phyloP scores from a whole-genome alignment of 352 stramenopile species.

The Phytophthora syringae region DNA sequence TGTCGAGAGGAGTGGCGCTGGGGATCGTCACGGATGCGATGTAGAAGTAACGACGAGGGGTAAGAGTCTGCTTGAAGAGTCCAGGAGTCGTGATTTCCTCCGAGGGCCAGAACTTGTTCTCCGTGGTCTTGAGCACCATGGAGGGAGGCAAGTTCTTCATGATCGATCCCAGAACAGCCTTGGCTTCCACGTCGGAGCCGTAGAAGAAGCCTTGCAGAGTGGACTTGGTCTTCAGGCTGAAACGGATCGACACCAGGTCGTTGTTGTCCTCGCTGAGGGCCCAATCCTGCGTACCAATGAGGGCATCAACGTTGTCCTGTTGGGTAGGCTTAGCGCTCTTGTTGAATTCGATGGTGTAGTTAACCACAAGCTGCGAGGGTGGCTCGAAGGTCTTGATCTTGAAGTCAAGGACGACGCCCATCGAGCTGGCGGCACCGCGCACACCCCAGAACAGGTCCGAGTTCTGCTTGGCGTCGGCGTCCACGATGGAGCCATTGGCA shows the following conservation, averaged over 20 bases:
- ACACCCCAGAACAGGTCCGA: slow-evolving; percentile 33
- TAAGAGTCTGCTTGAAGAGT: slow-evolving; percentile 19
- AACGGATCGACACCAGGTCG: slow-evolving; percentile 35
- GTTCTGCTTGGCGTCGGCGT: slow-evolving; percentile 27
- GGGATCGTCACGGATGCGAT: slow-evolving; percentile 38
- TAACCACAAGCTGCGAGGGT: slow-evolving; percentile 10
- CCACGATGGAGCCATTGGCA: slow-evolving; percentile 31
- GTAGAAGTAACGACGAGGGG: slow-evolving; percentile 36
- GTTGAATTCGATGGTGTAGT: slow-evolving; percentile 35
- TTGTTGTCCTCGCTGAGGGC: slow-evolving; percentile 31
- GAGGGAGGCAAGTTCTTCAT: slow-evolving; percentile 23
- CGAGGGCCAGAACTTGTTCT: slow-evolving; percentile 29
- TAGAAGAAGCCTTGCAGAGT: slow-evolving; percentile 31
- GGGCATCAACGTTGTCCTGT: slow-evolving; percentile 32
- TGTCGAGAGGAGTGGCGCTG: slow-evolving; percentile 16
- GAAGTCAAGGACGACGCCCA: slow-evolving; percentile 33
- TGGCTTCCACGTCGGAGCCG: slow-evolving; percentile 2
- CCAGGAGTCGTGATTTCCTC: slow-evolving; percentile 24
- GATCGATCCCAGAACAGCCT: slow-evolving; percentile 16
- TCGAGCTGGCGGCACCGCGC: slow-evolving; percentile 30
- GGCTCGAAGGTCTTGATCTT: slow-evolving; percentile 26
- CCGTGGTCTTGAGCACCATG: slow-evolving; percentile 25
- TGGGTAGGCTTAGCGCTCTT: slow-evolving; percentile 19
- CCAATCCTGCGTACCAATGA: slow-evolving; percentile 31
- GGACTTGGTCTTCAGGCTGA: slow-evolving; percentile 22